Evolutionary conservation across 129 eudicot species (phyloP), one percentile per base, ranked within the genome.

Genomic region (Escallonia herrerae): DNA sequence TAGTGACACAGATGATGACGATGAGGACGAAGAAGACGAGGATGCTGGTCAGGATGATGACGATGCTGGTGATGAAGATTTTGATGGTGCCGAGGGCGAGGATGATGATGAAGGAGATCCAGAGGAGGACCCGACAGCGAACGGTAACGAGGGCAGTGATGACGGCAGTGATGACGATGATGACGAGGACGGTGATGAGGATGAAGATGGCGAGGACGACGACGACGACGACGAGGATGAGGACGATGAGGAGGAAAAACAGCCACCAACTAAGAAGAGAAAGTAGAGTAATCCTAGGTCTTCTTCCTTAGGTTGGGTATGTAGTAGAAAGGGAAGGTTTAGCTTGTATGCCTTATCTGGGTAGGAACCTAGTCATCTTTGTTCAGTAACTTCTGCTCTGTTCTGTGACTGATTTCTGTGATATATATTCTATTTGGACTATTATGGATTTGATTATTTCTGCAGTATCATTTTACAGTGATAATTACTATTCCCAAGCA

Each of bases 181-280:
- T 1, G 91, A 76, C 0, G 97, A 50, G 0, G 89, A 75, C 0
- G 91, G 73, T 0, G 95, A 80, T 0, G 95, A 76, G 0, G 93
- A 76, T 0, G 90, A 62, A 0, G 97, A 79, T 7, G 90, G 72
- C 9, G 86, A 79, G 0, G 91, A 82, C 0, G 97, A 81, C 0
- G 88, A 82, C 0, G 97, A 86, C 3, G 90, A 74, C 12, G 86
- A 72, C 0, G 94, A 87, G 0, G 91, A 86, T 0, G 89, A 83
- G 15, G 95, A 90, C 1, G 95, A 86, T 3, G 97, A 81, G 40
- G 89, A 67, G 37, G 71, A 67, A 37, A 56, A 83, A 11, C 81
- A 84, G 74, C 95, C 97, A 68, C 97, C 97, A 3, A 79, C 97
- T 7, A 86, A 90, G 87, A 90, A 86, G 88, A 90, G 85, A 65